phyloP scores from a whole-genome alignment of 306 rosid species.

The Acacia crassicarpa region DNA sequence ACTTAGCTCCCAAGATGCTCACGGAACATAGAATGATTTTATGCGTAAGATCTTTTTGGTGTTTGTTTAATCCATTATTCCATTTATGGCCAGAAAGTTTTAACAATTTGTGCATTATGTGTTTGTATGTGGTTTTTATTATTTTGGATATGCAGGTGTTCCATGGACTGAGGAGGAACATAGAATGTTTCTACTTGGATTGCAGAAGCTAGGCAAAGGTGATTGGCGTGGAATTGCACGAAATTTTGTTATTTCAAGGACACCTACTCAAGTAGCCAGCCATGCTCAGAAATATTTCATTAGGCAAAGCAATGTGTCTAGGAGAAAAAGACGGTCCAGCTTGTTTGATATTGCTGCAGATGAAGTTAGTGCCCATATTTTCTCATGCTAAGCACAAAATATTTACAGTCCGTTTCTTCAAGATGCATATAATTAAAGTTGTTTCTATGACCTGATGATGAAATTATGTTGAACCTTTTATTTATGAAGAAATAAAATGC shows the following conservation, averaged over 20 bases:
- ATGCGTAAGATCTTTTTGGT: neutral
- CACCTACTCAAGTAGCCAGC: constrained; percentile 99
- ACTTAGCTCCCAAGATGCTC: neutral
- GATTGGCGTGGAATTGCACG: constrained; percentile 99
- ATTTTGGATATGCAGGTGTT: constrained; percentile 57
- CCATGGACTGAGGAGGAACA: constrained; percentile 99
- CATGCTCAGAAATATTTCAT: constrained; percentile 98
- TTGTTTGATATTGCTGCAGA: constrained; percentile 89
- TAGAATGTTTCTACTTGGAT: constrained; percentile 93
- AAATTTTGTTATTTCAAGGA: constrained; percentile 85
- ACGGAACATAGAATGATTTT: neutral
- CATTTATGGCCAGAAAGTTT: neutral
- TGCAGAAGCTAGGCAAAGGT: constrained; percentile 97
- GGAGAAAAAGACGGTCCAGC: constrained; percentile 98
- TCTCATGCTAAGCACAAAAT: constrained; percentile 18
- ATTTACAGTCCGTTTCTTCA: constrained; percentile 15
- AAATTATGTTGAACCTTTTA: constrained; percentile 20
- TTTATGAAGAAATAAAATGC: neutral
- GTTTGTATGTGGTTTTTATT: constrained; percentile 17
- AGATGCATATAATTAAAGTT: constrained; percentile 4
- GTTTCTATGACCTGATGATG: constrained; percentile 22
- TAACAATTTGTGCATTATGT: neutral
- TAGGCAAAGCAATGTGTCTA: constrained; percentile 86
- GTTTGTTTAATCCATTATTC: constrained; percentile 1
- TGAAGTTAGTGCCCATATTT: constrained; percentile 68